These are phyloP conservation scores for Tetrastigma voinierianum DNA, from an alignment of 164 flowering plant genomes.

Conservation along the genomic window DNA sequence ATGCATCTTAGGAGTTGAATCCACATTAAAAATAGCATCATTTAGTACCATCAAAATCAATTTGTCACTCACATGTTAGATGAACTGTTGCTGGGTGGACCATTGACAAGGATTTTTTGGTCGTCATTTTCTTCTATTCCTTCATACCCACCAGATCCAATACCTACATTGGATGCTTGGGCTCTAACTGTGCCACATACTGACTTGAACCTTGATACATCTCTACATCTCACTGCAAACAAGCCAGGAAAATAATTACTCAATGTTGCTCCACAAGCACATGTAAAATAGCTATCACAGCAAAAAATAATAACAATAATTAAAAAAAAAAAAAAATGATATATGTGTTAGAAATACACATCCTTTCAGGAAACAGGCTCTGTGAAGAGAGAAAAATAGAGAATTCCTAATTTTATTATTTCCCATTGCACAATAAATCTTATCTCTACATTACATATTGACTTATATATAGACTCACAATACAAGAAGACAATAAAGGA, in stretches of 20 bases:
- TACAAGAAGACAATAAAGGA: no score
- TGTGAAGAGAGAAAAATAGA: no score
- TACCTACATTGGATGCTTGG: slow-evolving; percentile 64
- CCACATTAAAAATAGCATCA: neutral
- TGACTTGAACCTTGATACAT: slow-evolving; percentile 22
- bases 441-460: no score
- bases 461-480: no score
- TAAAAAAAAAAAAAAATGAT: neutral
- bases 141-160: slow-evolving; percentile 72
- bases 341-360: no score
- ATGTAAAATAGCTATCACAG: neutral
- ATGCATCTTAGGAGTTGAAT: neutral
- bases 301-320: neutral
- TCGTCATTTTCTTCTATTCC: slow-evolving; percentile 40
- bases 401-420: no score
- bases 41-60: neutral
- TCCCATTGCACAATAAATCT: no score
- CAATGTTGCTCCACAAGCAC: neutral
- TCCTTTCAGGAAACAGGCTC: no score
- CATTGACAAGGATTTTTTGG: slow-evolving; percentile 19
- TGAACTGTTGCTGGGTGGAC: slow-evolving; percentile 30
- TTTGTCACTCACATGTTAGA: slow-evolving; percentile 51
- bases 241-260: slow-evolving; percentile 2
- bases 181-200: slow-evolving; percentile 31
- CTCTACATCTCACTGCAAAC: slow-evolving; percentile 47